phyloP scores from a whole-genome alignment of 129 eudicot species.

The Silybum marianum region DNA sequence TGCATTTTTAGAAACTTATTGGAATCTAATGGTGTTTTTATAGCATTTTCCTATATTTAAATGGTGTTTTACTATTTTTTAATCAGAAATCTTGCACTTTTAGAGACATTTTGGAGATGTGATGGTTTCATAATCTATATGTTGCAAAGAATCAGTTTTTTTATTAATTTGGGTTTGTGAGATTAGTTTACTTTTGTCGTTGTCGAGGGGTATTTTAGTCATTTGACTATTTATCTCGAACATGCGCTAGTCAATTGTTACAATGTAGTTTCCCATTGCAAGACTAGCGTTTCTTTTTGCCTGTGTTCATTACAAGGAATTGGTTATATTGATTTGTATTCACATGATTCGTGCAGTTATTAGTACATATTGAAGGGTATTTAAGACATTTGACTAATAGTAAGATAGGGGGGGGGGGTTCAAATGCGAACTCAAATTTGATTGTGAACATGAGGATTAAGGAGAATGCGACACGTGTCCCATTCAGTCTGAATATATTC shows the following conservation, averaged over 20 bases:
- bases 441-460: no score
- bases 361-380: conserved; percentile 9
- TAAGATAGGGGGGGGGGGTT: background rate
- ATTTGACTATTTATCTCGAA: no score
- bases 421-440: no score
- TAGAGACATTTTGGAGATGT: background rate
- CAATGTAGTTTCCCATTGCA: background rate
- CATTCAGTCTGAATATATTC: no score
- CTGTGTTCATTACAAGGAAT: background rate
- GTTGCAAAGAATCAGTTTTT: background rate
- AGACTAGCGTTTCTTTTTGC: background rate
- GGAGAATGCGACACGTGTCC: no score
- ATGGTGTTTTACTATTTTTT: background rate
- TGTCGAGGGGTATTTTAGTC: background rate
- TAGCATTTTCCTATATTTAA: background rate
- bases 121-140: background rate
- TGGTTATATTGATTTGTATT: background rate
- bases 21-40: background rate
- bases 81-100: background rate
- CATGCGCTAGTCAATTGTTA: background rate
- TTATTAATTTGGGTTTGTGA: background rate
- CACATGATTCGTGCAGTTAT: background rate
- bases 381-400: conserved; percentile 3
- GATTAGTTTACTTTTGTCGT: background rate
- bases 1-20: background rate